Base-by-base conservation (phyloP, 139 green algal genomes). In the Chlamydomonas sphaeroides region DNA sequence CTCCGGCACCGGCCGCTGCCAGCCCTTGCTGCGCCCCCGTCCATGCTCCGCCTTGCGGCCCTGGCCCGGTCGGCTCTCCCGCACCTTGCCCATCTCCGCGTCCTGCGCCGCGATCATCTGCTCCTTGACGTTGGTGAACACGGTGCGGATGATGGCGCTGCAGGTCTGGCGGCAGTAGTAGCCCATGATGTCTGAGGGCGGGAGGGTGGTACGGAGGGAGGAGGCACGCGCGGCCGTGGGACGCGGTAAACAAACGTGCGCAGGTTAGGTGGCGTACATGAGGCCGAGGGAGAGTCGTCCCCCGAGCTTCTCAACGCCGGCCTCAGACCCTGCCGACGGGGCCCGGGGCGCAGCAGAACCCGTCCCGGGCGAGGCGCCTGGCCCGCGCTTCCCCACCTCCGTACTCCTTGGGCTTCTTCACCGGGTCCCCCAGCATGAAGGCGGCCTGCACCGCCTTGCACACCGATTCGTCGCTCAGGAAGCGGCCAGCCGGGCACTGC, bases 361-460 rank as follows among this genome's bases (percentile, higher is more conserved):
- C n/a, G n/a, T n/a, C n/a, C n/a, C n/a, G n/a, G n/a, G n/a, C n/a
- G n/a, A n/a, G n/a, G n/a, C n/a, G n/a, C n/a, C n/a, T n/a, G n/a
- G n/a, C n/a, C n/a, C n/a, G n/a, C n/a, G n/a, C n/a, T n/a, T n/a
- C 7, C 39, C 28, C 66, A 84, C 78, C 78, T 73, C 84, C 84
- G 33, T 86, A 86, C 72, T 86, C 85, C 87, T 90, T 90, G 32
- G 86, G 86, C 82, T 90, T 90, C 26, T 82, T 85, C 0, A 88
- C 72, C 3, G 87, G 84, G 74, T 91, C 88, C 2, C 90, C 90
- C 30, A 93, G 87, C 90, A 93, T 93, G 88, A 90, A 93, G 2
- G 90, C 84, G 4, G 87, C 90, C 69, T 89, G 85, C 48, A 84
- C 70, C 1, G 90, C 88, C 45, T 91, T 91, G 79, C 82, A 92